These are phyloP conservation scores for Hymenoscyphus fraxineus DNA, from an alignment of 2,329 filamentous ascomycete genomes.

Conservation along the genomic window DNA sequence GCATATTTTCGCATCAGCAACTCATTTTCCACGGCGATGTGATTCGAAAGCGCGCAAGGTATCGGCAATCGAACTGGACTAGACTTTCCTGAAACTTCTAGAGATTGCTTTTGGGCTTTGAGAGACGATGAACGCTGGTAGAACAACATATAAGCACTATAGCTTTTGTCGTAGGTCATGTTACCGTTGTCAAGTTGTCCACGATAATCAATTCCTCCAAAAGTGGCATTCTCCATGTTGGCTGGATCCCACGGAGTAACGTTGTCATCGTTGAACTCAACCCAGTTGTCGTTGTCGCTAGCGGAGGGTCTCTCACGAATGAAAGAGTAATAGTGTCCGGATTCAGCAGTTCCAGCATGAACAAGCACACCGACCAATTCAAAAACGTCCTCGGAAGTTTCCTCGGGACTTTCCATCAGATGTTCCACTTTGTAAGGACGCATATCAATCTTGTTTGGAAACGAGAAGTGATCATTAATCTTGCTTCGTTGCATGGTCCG, in stretches of 20 bases:
- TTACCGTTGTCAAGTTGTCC: conserved; percentile 44
- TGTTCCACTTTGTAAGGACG: conserved; percentile 84
- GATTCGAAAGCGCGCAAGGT: conserved; percentile 45
- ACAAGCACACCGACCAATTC: conserved; percentile 94
- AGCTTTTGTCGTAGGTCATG: conserved; percentile 60
- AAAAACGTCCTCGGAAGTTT: conserved; percentile 68
- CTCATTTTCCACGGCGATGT: conserved; percentile 70
- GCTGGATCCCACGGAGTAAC: conserved; percentile 72
- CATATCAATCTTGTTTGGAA: conserved; percentile 81
- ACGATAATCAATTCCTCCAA: conserved; percentile 65
- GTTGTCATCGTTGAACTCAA: conserved; percentile 91
- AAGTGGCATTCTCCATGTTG: conserved; percentile 72
- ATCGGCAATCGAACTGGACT: conserved; percentile 46
- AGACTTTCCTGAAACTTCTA: conserved; percentile 37
- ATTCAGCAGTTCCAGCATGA: conserved; percentile 87
- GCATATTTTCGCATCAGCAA: conserved; percentile 71
- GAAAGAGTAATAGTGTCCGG: conserved; percentile 96
- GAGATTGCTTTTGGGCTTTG: conserved; percentile 46
- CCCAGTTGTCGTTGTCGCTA: conserved; percentile 56
- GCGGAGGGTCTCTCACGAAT: conserved; percentile 71
- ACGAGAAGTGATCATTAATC: conserved; percentile 92
- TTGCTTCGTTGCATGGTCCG: conserved; percentile 77
- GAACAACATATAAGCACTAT: conserved; percentile 97
- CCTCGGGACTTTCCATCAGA: conserved; percentile 59
- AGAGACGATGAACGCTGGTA: conserved; percentile 78